phyloP scores from a whole-genome alignment of 108 stramenopile species.

The Bacterosira constricta region DNA sequence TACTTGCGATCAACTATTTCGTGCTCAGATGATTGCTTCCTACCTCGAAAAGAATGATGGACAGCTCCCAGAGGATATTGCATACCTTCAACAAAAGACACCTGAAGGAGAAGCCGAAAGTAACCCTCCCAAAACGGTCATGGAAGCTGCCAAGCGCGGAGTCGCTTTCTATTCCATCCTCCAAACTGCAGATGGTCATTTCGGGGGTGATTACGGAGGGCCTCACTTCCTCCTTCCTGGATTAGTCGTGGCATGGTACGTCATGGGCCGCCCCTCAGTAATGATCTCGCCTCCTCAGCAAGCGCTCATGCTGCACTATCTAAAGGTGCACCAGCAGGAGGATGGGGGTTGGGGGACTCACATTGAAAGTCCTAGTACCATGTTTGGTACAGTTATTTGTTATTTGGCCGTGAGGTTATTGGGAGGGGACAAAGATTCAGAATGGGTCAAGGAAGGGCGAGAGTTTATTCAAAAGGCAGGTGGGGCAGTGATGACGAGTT shows the following conservation, averaged over 20 bases:
- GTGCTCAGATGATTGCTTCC: conserved; percentile 78
- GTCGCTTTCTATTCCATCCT: conserved; percentile 84
- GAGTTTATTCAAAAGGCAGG: conserved; percentile 87
- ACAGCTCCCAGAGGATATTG: conserved; percentile 32
- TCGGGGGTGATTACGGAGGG: conserved; percentile 98
- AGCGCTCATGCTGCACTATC: conserved; percentile 84
- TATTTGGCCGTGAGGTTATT: conserved; percentile 93
- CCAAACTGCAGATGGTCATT: conserved; percentile 91
- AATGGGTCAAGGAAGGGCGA: conserved; percentile 52
- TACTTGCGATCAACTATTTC: conserved; percentile 70
- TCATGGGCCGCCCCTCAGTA: conserved; percentile 68
- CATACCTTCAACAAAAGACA: conserved; percentile 21
- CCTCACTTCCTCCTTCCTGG: conserved; percentile 98
- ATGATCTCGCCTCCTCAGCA: conserved; percentile 65
- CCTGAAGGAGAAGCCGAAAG: conserved; percentile 7
- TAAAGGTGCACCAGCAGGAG: conserved; percentile 93
- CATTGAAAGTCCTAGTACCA: conserved; percentile 96
- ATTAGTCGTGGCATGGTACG: conserved; percentile 89
- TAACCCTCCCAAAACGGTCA: conserved; percentile 42
- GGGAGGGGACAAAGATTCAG: conserved; percentile 72
- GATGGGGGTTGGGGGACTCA: conserved; percentile 99
- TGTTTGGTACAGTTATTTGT: conserved; percentile 95
- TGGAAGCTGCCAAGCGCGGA: conserved; percentile 68
- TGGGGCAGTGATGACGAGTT: conserved; percentile 90
- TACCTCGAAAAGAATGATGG: conserved; percentile 54